Conservation (phyloP, 768 basidiomycete species). For the Sarcomyxa edulis region DNA sequence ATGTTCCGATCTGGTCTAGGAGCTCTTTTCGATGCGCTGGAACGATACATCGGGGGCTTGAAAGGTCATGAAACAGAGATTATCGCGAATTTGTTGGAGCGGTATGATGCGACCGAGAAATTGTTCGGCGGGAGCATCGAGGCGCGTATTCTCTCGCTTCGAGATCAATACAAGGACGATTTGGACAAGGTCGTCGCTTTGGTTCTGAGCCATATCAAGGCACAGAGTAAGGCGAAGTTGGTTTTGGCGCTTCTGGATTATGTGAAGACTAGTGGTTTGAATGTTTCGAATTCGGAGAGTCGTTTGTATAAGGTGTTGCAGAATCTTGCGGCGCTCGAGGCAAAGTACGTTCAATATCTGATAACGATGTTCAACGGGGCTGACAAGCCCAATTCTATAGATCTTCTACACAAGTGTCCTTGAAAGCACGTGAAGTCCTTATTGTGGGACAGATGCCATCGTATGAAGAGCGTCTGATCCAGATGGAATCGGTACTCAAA, state of each 20-base stretch:
- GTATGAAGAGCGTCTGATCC: slow-evolving; percentile 87
- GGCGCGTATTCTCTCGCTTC: slow-evolving; percentile 81
- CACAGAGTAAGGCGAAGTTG: slow-evolving; percentile 86
- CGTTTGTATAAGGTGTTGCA: slow-evolving; percentile 72
- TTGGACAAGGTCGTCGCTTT: slow-evolving; percentile 82
- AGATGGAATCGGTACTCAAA: slow-evolving; percentile 93
- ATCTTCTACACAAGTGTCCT: slow-evolving; percentile 84
- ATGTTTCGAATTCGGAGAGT: slow-evolving; percentile 71
- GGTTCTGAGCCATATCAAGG: slow-evolving; percentile 95
- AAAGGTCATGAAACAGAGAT: slow-evolving; percentile 82
- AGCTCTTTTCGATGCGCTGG: slow-evolving; percentile 69
- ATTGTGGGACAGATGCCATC: slow-evolving; percentile 97
- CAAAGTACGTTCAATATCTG: slow-evolving; percentile 52
- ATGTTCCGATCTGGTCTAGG: slow-evolving; percentile 73
- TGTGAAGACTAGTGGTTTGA: slow-evolving; percentile 75
- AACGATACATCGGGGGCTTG: slow-evolving; percentile 75
- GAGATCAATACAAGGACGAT: slow-evolving; percentile 90
- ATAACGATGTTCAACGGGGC: no score
- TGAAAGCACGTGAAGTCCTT: slow-evolving; percentile 96
- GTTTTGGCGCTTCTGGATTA: slow-evolving; percentile 84
- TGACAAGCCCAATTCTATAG: no score
- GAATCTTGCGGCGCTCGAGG: slow-evolving; percentile 81
- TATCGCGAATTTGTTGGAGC: slow-evolving; percentile 69
- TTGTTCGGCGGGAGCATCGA: slow-evolving; percentile 94
- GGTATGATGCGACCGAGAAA: slow-evolving; percentile 84